Base-by-base conservation (phyloP, 805 yeast genomes). In the Wickerhamiella kurtzmanii region DNA sequence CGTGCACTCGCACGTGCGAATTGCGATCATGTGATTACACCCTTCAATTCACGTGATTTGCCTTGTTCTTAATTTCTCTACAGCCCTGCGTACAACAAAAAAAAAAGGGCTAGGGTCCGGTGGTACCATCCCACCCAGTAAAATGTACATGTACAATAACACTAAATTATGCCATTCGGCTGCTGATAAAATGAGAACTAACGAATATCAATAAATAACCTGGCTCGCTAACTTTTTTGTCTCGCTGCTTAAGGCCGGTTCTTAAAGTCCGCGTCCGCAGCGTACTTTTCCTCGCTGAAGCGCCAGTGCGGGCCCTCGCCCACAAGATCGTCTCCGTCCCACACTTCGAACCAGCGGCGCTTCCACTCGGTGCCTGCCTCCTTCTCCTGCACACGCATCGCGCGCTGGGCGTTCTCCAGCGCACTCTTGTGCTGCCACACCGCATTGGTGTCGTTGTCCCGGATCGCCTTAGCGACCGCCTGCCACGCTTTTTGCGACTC, bases 401-500 rank as follows among this genome's bases (percentile, higher is more conserved):
- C 87, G 61, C 98, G 79, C 69, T 89, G 96, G 20, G 70, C 74
- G 58, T 83, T 81, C 68, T 89, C 98, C 54, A 92, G 73, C 60
- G 69, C 66, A 15, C 87, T 69, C 69, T 89, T 89, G 58, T 82
- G 83, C 53, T 70, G 67, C 60, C 80, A 79, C 55, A 89, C 87
- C 53, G 73, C 64, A 56, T 82, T 84, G 65, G 75, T 85, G 62
- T 87, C 81, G 41, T 89, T 83, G 19, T 67, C 64, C 48, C 72
- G 76, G 57, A 87, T 82, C 15, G 97, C 97, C 8, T 73, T 84
- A 0, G 96, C 95, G 21, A 92, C 97, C 53, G 79, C 75, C 44
- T 62, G 57, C 98, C 98, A 89, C 13, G 96, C 96, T 56, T 70
- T 76, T 67, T 96, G 80, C 48, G 85, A 73, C 67, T 89, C 98